Evolutionary conservation across 2,329 filamentous ascomycete genomes (phyloP), one percentile per base, ranked within the genome.

Genomic region (Talaromyces sp.): DNA sequence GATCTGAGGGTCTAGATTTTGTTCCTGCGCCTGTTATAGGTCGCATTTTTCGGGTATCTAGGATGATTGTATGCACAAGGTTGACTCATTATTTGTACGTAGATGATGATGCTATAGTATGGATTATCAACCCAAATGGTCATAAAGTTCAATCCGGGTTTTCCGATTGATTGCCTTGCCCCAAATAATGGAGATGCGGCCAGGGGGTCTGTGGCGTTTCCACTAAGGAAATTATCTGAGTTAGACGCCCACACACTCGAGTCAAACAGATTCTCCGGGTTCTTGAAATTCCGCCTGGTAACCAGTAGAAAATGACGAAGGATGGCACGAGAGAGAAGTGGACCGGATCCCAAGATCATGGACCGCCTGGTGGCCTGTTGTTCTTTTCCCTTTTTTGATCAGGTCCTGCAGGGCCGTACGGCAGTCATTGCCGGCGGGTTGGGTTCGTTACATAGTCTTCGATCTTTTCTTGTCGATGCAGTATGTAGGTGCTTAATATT

Each of bases 341-440:
- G 60, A 54, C 22, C 47, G n/a, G 31, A 47, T 52, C 50, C 60
- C 35, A 62, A 24, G n/a, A 62, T 43, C 45, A 31, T 52, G 47
- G 31, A 35, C 37, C 33, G 8, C 14, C 31, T 41, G 24, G 22
- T 58, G 22, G 10, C 24, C 41, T 41, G 6, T 50, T 49, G 16
- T 61, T 27, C 37, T 50, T 19, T 41, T 37, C 33, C 35, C 6
- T 50, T 39, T 19, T 39, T 37, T 19, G 52, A 56, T 56, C 52
- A 56, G 52, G 39, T 56, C 33, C n/a, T 56, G 59, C 45, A 49
- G 13, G 41, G 33, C 41, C 11, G 10, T 50, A 35, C 35, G 22
- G 24, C 31, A 4, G n/a, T 54, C 33, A 41, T 27, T 52, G 14
- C 19, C 60, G 27, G 24, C 33, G 49, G 14, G 27, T 24, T 1